A percentile compares a stretch with the other conserved stretches of the same genome.
Conservation (phyloP, 2,329 filamentous ascomycete genomes). For the Ceratocystis destructans region DNA sequence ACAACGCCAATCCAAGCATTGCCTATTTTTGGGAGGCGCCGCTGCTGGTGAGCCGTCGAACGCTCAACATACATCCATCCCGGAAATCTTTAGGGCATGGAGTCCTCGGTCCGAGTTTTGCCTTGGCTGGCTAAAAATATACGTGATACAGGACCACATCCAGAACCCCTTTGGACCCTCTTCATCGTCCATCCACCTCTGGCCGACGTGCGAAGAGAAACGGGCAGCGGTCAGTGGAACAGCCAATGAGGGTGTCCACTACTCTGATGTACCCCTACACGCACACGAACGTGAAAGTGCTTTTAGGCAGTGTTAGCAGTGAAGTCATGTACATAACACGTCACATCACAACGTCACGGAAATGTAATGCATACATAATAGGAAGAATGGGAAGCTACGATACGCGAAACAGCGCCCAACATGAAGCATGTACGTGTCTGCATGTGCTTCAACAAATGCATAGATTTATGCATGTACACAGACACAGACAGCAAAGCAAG, state of each 20-base stretch:
- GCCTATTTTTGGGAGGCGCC: not conserved
- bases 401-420: not conserved
- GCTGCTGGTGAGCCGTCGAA: no score
- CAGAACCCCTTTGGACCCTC: no score
- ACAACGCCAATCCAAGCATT: not conserved
- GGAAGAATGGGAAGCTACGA: not conserved
- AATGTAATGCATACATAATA: not conserved
- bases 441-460: not conserved
- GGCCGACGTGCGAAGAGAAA: not conserved
- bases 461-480: not conserved
- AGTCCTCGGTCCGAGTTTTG: no score
- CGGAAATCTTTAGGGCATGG: no score
- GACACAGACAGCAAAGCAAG: not conserved
- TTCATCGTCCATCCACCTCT: no score
- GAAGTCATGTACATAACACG: not conserved
- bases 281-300: not conserved
- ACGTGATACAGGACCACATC: no score
- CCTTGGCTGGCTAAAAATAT: no score
- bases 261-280: no score
- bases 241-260: no score
- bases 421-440: conserved; percentile 2
- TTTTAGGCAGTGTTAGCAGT: not conserved
- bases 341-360: conserved; percentile 1
- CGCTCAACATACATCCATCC: no score
- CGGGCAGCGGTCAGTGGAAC: not conserved